Conservation (phyloP, 352 stramenopile species). For the Phytopythium vexans region DNA sequence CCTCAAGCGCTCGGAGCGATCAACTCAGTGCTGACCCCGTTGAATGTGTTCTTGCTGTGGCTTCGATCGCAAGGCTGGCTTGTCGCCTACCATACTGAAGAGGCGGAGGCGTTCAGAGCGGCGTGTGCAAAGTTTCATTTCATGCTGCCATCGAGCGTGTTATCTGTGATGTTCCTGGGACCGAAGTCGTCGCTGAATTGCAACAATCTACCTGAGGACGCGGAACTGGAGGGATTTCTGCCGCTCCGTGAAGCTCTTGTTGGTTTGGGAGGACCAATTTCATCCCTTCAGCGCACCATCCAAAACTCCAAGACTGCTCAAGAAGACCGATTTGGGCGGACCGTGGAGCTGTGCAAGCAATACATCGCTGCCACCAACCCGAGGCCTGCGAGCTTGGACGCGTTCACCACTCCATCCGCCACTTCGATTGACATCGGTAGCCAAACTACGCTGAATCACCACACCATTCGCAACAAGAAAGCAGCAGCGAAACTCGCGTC, state of each 20-base stretch:
- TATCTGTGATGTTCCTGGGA: conserved; percentile 7
- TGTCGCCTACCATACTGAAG: background rate
- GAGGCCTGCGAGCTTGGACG: background rate
- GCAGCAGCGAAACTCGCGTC: too few species aligned
- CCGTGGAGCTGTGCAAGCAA: background rate
- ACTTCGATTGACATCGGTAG: too few species aligned
- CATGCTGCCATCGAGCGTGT: conserved; percentile 8
- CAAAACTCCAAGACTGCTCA: too few species aligned
- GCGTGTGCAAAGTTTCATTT: conserved; percentile 9
- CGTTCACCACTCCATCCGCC: background rate
- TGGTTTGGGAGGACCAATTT: too few species aligned
- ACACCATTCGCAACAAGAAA: too few species aligned
- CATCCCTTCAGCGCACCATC: too few species aligned
- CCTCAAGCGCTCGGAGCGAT: conserved; percentile 9
- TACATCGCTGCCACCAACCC: background rate
- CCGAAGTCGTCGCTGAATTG: background rate
- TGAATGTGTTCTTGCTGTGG: conserved; percentile 42
- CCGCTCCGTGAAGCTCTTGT: conserved; percentile 6
- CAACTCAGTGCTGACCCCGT: conserved; percentile 33
- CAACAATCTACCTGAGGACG: conserved; percentile 31
- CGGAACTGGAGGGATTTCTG: conserved; percentile 37
- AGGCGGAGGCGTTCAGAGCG: conserved; percentile 6
- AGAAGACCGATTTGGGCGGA: conserved; percentile 3
- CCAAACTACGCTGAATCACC: too few species aligned
- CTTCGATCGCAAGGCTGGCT: conserved; percentile 33